These are phyloP conservation scores for Candida tropicalis DNA, from an alignment of 1,139 yeast species.

Conservation along the genomic window DNA sequence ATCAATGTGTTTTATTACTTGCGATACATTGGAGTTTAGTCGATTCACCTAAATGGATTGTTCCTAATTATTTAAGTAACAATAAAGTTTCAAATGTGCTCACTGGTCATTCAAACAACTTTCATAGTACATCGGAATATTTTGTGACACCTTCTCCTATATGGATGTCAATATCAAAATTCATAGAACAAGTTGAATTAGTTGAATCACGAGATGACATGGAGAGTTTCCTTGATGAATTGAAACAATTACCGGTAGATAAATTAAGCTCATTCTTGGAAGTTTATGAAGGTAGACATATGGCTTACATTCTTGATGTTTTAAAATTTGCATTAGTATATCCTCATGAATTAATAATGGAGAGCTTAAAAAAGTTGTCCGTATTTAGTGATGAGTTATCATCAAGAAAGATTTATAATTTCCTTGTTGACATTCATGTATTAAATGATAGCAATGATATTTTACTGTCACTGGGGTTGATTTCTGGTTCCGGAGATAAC, in stretches of 20 bases:
- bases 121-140: slow-evolving; percentile 25
- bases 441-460: slow-evolving; percentile 33
- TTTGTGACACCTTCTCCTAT: slow-evolving; percentile 27
- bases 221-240: slow-evolving; percentile 19
- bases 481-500: slow-evolving; percentile 20
- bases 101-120: slow-evolving; percentile 29
- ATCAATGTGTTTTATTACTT: slow-evolving; percentile 32
- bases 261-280: slow-evolving; percentile 29
- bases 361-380: slow-evolving; percentile 19
- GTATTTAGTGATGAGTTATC: slow-evolving; percentile 18
- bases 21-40: slow-evolving; percentile 30
- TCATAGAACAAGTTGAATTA: slow-evolving; percentile 18
- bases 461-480: slow-evolving; percentile 30
- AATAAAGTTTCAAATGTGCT: slow-evolving; percentile 28
- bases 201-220: slow-evolving; percentile 13
- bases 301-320: slow-evolving; percentile 27
- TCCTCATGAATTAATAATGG: slow-evolving; percentile 33
- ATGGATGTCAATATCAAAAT: slow-evolving; percentile 18
- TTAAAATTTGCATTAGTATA: slow-evolving; percentile 35
- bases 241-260: slow-evolving; percentile 21
- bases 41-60: slow-evolving; percentile 32
- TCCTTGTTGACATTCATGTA: slow-evolving; percentile 27
- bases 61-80: slow-evolving; percentile 19
- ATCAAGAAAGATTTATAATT: slow-evolving; percentile 19
- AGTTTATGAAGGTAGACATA: slow-evolving; percentile 39